Percentiles rank a stretch among this genome's conserved stretches.
Evolutionary conservation across 495 filamentous ascomycete species (phyloP).

Genomic region (Penicillium verhagenii): DNA sequence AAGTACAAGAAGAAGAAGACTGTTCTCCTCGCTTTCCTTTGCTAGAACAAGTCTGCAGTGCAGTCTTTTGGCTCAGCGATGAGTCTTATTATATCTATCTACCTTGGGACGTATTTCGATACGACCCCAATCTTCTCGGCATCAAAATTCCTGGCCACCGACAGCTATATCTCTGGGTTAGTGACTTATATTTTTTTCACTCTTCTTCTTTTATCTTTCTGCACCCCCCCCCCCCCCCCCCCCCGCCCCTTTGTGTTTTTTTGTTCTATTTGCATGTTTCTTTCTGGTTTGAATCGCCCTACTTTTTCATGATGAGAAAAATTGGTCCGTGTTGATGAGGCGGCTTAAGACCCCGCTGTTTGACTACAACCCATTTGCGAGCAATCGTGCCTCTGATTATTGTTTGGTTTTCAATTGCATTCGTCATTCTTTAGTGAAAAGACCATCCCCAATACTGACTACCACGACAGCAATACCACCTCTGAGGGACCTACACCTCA

Average conservation of each 20-base stretch:
- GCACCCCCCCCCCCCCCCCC: too few species aligned
- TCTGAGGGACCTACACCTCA: neutral
- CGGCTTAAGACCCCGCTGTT: slow-evolving; percentile 93
- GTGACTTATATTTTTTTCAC: slow-evolving; percentile 25
- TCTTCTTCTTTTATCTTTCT: too few species aligned
- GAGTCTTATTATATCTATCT: neutral
- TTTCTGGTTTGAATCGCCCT: slow-evolving; percentile 10
- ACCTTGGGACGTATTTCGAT: neutral
- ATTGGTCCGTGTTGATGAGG: slow-evolving; percentile 99
- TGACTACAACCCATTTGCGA: slow-evolving; percentile 79
- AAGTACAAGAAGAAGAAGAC: slow-evolving; percentile 88
- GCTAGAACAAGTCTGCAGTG: slow-evolving; percentile 29
- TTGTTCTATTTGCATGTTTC: too few species aligned
- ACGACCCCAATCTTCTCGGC: too few species aligned
- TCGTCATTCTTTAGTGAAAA: neutral
- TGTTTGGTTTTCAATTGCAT: slow-evolving; percentile 8
- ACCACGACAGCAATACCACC: slow-evolving; percentile 62
- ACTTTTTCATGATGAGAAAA: slow-evolving; percentile 72
- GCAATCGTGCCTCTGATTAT: slow-evolving; percentile 83
- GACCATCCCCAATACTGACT: slow-evolving; percentile 29
- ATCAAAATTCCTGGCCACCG: slow-evolving; percentile 81
- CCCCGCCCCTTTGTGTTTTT: too few species aligned
- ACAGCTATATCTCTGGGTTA: slow-evolving; percentile 93
- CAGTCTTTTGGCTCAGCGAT: neutral
- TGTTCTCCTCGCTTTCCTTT: slow-evolving; percentile 71